Percentiles rank a stretch among this genome's conserved stretches.
Evolutionary conservation across 2,329 filamentous ascomycete genomes (phyloP).

Genomic region (Aspergillus felis): DNA sequence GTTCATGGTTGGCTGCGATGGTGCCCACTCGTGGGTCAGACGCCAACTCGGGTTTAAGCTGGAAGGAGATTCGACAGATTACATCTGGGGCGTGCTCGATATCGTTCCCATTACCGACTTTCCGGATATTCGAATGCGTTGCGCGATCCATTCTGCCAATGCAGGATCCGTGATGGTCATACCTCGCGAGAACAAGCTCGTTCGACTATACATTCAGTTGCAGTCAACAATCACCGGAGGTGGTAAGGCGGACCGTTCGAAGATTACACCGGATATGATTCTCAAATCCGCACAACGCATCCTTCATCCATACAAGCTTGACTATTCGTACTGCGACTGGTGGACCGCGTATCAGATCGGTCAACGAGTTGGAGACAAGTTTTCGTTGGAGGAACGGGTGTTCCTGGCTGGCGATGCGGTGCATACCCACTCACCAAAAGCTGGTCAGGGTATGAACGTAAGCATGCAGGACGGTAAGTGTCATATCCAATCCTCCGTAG

Average conservation of each 20-base stretch:
- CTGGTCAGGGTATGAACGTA: constrained; percentile 66
- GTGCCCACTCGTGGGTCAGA: constrained; percentile 64
- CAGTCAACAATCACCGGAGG: constrained; percentile 44
- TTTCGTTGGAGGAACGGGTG: constrained; percentile 55
- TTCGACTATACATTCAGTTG: constrained; percentile 64
- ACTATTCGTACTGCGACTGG: constrained; percentile 63
- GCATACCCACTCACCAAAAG: constrained; percentile 43
- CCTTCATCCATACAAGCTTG: constrained; percentile 62
- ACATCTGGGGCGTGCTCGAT: constrained; percentile 48
- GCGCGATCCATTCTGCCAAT: constrained; percentile 54
- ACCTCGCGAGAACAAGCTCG: constrained; percentile 59
- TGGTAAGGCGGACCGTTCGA: constrained; percentile 52
- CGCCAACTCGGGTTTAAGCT: constrained; percentile 55
- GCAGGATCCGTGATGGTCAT: constrained; percentile 62
- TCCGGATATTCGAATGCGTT: constrained; percentile 56
- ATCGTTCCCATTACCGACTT: constrained; percentile 55
- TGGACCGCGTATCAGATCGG: constrained; percentile 67
- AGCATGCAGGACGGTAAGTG: constrained; percentile 59
- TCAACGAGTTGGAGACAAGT: constrained; percentile 58
- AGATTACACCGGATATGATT: constrained; percentile 62
- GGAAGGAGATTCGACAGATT: constrained; percentile 50
- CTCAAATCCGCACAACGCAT: constrained; percentile 61
- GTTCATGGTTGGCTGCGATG: constrained; percentile 66
- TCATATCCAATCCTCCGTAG: neutral
- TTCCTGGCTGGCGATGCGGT: constrained; percentile 69